Base-by-base conservation (phyloP, 176 grass and related monocot genomes). In the Areca catechu region DNA sequence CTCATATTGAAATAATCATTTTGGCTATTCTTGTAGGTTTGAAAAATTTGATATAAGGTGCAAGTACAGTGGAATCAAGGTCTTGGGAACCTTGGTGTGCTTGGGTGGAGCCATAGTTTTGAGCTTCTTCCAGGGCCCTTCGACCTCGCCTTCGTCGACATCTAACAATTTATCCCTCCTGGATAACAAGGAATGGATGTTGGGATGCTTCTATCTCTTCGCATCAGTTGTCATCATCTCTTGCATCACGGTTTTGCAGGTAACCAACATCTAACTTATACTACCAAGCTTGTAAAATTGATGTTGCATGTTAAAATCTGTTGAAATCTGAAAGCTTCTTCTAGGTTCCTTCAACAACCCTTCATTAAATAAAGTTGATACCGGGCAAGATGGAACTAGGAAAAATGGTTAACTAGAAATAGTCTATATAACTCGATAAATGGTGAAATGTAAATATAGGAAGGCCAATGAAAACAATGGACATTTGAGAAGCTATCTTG, bases 21-120 rank as follows among this genome's bases (percentile, higher is more conserved):
- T 43, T 43, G 34, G 34, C 34, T 43, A 5, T 48, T 66, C 16
- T 21, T 71, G 50, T 61, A 95, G 82, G 82, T 86, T 89, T n/a
- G 90, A 89, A 76, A 89, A 75, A 70, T 70, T 85, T 55, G 76
- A 86, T 56, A 49, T 89, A 27, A 86, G 52, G 48, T 89, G 85
- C 79, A 62, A 58, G 63, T 95, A 83, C 64, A 95, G 79, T 7
- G 77, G 67, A 60, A 73, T 69, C 61, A 89, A 95, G 76, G 72
- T 89, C 54, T 3, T 81, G 22, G 85, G 90, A 24, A 89, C 82
- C 20, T 37, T 89, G 67, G 56, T 85, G 18, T 95, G 90, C 58
- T 76, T 89, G 20, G 70, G 82, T 22, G 82, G 90, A 22, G 82
- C 79, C 62, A 53, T 89, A 24, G 62, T 70, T 49, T 62, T 95